Evolutionary conservation across 495 filamentous ascomycete species (phyloP).

Genomic region (Penicillium simplicissimum): DNA sequence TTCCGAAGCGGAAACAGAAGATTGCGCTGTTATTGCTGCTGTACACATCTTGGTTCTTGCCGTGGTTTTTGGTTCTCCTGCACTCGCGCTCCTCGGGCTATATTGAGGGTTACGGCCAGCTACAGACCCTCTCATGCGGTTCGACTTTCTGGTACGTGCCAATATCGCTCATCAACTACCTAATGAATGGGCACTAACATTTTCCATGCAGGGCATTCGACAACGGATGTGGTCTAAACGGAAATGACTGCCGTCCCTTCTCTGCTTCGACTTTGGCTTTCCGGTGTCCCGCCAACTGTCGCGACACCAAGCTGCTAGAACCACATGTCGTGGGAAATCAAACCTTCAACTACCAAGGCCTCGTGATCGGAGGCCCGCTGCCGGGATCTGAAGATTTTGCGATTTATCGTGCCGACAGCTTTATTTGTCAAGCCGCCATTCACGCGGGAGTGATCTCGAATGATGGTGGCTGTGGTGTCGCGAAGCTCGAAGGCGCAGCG

Average conservation of each 20-base stretch:
- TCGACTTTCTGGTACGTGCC: constrained; percentile 55
- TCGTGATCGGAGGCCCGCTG: constrained; percentile 74
- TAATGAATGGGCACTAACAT: not conserved
- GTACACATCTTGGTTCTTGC: constrained; percentile 69
- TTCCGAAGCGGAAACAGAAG: constrained; percentile 65
- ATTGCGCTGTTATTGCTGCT: constrained; percentile 58
- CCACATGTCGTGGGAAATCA: constrained; percentile 73
- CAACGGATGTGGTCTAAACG: constrained; percentile 77
- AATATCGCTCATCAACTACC: not conserved
- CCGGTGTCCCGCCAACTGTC: constrained; percentile 77
- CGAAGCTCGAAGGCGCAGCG: constrained; percentile 65
- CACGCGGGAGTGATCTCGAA: constrained; percentile 74
- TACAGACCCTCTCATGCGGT: constrained; percentile 67
- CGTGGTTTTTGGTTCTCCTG: constrained; percentile 67
- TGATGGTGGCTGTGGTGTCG: constrained; percentile 75
- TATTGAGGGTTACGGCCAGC: constrained; percentile 68
- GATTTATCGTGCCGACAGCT: constrained; percentile 79
- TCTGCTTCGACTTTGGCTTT: constrained; percentile 68
- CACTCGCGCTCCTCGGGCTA: constrained; percentile 62
- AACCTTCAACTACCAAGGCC: constrained; percentile 65
- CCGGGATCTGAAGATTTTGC: constrained; percentile 37
- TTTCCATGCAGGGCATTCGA: constrained; percentile 56
- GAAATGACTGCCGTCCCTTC: constrained; percentile 81
- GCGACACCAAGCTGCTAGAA: constrained; percentile 63
- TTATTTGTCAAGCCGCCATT: constrained; percentile 78